Conservation (phyloP, 352 stramenopile genomes). For the Ochromonadaceae sp. region DNA sequence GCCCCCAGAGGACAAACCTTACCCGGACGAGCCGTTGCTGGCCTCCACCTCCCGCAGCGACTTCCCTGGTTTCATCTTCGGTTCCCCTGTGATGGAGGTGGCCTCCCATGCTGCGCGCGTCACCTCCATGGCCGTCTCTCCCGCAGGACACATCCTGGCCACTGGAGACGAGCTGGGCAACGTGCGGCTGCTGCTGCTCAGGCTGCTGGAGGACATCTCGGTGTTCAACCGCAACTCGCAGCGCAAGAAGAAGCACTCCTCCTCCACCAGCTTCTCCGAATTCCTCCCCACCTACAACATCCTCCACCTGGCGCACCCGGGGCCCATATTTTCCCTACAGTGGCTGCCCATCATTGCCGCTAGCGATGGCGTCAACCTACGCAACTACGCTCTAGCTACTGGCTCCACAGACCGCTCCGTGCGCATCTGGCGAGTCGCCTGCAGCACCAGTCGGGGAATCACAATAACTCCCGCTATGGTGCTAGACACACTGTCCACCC, state of each 20-base stretch:
- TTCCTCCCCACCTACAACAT: background rate
- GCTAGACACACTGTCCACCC: slow-evolving; percentile 2
- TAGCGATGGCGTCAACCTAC: background rate
- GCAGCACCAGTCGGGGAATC: background rate
- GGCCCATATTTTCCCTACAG: background rate
- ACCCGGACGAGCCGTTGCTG: background rate
- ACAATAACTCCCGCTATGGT: background rate
- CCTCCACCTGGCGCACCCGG: background rate
- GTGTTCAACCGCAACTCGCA: too few relatives aligned
- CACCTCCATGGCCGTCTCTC: background rate
- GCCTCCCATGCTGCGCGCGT: background rate
- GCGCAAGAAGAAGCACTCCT: too few relatives aligned
- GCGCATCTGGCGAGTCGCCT: too few relatives aligned
- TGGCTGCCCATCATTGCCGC: background rate
- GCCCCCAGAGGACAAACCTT: background rate
- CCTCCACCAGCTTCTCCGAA: background rate
- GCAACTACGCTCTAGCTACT: background rate
- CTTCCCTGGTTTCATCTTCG: background rate
- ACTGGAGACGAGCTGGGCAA: slow-evolving; percentile 1
- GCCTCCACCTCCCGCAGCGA: background rate
- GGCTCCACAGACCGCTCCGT: background rate
- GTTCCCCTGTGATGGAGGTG: background rate
- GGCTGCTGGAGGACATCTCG: too few relatives aligned
- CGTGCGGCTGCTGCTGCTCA: background rate
- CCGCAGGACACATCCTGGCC: background rate